Base-by-base conservation (phyloP, 495 filamentous ascomycete species). In the Penicillium mononematosum region DNA sequence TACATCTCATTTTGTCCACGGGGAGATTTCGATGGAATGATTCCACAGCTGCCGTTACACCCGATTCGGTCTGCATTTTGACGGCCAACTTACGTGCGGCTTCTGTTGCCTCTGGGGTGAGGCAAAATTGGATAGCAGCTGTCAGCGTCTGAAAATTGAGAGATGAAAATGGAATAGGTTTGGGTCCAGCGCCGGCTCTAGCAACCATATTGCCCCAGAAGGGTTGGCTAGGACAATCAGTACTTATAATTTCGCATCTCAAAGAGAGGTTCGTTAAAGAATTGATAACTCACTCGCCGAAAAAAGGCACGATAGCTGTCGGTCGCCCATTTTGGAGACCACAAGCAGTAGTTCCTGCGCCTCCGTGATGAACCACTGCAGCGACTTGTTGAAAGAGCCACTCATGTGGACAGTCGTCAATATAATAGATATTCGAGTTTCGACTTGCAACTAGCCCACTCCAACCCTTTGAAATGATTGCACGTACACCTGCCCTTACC, bases 1-100 rank as follows among this genome's bases (percentile, higher is more conserved):
- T 81, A 66, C 91, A 96, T 9, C 87, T 76, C 83, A 94, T 89
- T 17, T 78, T 83, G 38, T 82, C 63, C n/a, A 88, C 58, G 0
- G 79, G 79, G 11, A 96, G 69, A 39, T 81, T 78, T 11, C 77
- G 77, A 61, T 92, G 88, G 62, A 95, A 94, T 0, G 83, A 80
- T 38, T 76, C 71, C 5, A 91, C 89, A 0, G 89, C 89, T 46
- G 90, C 90, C 50, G 79, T 70, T 0, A 89, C 89, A 0, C 91
- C 91, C 55, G 89, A 80, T 61, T 95, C 90, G 8, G 69, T 62
- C 27, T 79, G 83, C 59, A 92, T 91, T 51, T 76, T 71, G 53
- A 77, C 60, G 7, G 88, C 80, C 31, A 93, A 83, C 38, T 81
- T 74, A 34, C 79, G 61, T 12, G 84, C 87, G 2, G 80, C 83